Conservation (phyloP, 1,139 yeast species). For the Taphrina betulina region DNA sequence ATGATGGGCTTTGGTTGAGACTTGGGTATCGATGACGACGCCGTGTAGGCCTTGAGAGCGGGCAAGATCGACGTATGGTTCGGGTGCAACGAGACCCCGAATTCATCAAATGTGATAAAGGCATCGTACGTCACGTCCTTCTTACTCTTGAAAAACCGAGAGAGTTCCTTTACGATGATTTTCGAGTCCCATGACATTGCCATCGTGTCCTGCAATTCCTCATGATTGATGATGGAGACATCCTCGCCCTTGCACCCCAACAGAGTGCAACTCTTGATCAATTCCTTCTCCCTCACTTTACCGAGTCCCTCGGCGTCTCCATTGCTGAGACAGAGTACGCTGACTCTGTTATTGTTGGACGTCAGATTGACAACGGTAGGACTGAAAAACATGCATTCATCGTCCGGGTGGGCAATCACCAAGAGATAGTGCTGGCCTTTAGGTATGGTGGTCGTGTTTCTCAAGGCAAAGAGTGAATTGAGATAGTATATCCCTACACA, state of each 20-base stretch:
- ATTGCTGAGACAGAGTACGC: constrained; percentile 62
- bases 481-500: constrained; percentile 18
- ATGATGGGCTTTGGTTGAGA: constrained; percentile 34
- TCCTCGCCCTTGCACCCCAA: constrained; percentile 55
- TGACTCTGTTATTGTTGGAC: constrained; percentile 10
- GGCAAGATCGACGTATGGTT: constrained; percentile 63
- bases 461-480: constrained; percentile 24
- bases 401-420: constrained; percentile 95
- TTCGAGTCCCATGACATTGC: constrained; percentile 60
- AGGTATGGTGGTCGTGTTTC: constrained; percentile 24
- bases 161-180: constrained; percentile 43
- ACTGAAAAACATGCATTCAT: constrained; percentile 95
- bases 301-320: constrained; percentile 83
- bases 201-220: constrained; percentile 69
- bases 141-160: neutral
- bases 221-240: constrained; percentile 53
- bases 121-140: constrained; percentile 19
- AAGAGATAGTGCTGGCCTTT: constrained; percentile 43
- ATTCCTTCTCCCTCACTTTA: constrained; percentile 57
- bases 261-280: constrained; percentile 56
- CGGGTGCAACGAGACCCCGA: constrained; percentile 81
- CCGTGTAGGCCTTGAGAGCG: constrained; percentile 32
- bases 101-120: constrained; percentile 74
- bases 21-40: constrained; percentile 39
- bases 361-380: constrained; percentile 55